These are phyloP conservation scores for Crithidia brevicula DNA, from an alignment of 208 protist genomes.

Conservation along the genomic window DNA sequence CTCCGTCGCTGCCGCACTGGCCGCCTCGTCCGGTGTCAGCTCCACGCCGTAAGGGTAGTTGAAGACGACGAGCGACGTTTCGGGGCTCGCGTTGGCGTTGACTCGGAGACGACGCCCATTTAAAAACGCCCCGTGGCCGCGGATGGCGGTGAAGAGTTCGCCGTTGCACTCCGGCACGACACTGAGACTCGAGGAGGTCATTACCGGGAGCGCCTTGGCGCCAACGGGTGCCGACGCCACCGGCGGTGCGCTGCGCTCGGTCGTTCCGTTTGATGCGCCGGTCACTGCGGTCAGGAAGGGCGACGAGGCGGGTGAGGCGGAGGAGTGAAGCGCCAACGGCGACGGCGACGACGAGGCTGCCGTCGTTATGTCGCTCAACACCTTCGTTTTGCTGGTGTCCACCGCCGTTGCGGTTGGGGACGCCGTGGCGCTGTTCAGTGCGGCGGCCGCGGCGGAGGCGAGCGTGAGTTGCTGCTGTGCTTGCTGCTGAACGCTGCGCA, in stretches of 20 bases:
- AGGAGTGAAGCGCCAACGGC: too few relatives aligned
- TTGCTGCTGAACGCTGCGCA: constrained; percentile 28
- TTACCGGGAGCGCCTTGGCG: neutral
- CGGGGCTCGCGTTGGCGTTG: constrained; percentile 14
- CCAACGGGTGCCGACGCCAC: neutral
- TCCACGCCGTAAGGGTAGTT: constrained; percentile 44
- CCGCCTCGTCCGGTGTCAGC: constrained; percentile 26
- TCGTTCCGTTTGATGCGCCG: too few relatives aligned
- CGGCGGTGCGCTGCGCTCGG: neutral
- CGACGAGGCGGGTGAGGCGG: neutral
- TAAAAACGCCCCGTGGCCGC: constrained; percentile 57
- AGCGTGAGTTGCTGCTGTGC: constrained; percentile 8
- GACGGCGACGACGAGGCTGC: too few relatives aligned
- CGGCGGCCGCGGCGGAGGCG: neutral
- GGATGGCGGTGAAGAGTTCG: constrained; percentile 77
- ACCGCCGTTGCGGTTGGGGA: neutral
- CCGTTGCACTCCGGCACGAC: constrained; percentile 40
- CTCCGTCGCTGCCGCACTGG: neutral
- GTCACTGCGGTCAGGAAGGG: neutral
- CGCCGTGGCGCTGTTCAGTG: neutral
- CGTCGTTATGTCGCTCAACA: neutral
- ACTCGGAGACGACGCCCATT: constrained; percentile 63
- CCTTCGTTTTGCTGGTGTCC: constrained; percentile 10
- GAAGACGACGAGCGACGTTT: constrained; percentile 46
- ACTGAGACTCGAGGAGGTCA: constrained; percentile 11